These are phyloP conservation scores for Phytophthora pluvialis DNA, from an alignment of 352 stramenopile species.

Conservation along the genomic window DNA sequence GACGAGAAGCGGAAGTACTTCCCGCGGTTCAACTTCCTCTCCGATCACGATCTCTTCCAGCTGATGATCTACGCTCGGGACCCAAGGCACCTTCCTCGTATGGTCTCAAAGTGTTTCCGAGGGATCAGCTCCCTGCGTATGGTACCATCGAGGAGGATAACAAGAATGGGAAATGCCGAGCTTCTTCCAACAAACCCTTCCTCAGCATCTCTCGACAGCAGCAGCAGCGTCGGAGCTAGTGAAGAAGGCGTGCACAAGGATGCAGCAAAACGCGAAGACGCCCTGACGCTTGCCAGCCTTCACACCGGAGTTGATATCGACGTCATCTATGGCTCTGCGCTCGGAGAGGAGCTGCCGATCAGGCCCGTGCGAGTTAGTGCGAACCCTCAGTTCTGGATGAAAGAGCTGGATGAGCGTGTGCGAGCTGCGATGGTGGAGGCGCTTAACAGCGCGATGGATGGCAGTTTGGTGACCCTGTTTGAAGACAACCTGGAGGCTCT, in stretches of 20 bases:
- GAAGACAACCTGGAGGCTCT: slow-evolving; percentile 56
- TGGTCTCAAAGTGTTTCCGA: slow-evolving; percentile 62
- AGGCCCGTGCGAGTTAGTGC: slow-evolving; percentile 48
- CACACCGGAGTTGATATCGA: slow-evolving; percentile 49
- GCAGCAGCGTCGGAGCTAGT: neutral
- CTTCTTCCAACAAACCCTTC: neutral
- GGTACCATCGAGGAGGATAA: slow-evolving; percentile 9
- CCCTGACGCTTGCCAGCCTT: slow-evolving; percentile 1
- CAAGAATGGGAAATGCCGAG: slow-evolving; percentile 5
- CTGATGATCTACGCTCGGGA: slow-evolving; percentile 56
- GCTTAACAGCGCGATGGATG: slow-evolving; percentile 41
- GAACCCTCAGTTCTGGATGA: slow-evolving; percentile 72
- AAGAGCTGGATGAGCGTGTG: slow-evolving; percentile 57
- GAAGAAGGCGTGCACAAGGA: neutral
- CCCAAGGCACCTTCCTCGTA: slow-evolving; percentile 35
- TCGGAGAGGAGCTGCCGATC: slow-evolving; percentile 46
- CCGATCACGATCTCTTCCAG: slow-evolving; percentile 64
- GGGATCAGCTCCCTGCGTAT: slow-evolving; percentile 48
- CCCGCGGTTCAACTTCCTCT: slow-evolving; percentile 68
- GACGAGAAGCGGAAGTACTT: slow-evolving; percentile 68
- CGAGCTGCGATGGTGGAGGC: slow-evolving; percentile 44
- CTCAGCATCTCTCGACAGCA: neutral
- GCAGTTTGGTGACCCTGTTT: slow-evolving; percentile 45
- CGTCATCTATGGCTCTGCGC: slow-evolving; percentile 36
- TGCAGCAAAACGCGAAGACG: neutral